phyloP scores from a whole-genome alignment of 2,329 filamentous ascomycete genomes.

The Tolypocladium cylindrosporum region DNA sequence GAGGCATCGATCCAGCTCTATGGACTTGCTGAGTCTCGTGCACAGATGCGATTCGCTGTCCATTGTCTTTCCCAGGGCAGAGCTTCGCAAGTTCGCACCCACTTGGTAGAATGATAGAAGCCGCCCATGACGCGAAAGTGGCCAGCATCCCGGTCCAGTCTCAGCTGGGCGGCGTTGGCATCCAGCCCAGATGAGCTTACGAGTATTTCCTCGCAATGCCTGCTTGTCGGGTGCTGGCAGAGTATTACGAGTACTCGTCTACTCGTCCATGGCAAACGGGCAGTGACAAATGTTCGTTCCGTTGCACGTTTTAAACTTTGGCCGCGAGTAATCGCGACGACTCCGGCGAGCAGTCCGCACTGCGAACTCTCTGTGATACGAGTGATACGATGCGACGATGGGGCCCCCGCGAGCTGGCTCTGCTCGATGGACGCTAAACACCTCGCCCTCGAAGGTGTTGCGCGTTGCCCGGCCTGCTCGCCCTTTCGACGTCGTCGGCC shows the following conservation, averaged over 20 bases:
- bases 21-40: background rate
- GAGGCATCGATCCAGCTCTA: background rate
- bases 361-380: background rate
- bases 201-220: background rate
- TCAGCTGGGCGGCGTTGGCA: background rate
- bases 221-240: background rate
- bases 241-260: background rate
- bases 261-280: background rate
- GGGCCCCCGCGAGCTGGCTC: background rate
- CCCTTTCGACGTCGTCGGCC: background rate
- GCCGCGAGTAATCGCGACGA: background rate
- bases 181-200: background rate
- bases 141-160: background rate
- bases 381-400: background rate
- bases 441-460: background rate
- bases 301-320: background rate
- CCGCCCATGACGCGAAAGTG: background rate
- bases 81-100: too few relatives aligned
- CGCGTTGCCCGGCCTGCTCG: background rate
- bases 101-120: too few relatives aligned
- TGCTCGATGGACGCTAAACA: too few relatives aligned
- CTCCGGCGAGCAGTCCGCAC: too few relatives aligned
- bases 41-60: background rate
- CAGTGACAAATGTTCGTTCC: background rate
- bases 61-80: background rate